Conservation (phyloP, 2,329 filamentous ascomycete genomes). For the Apiospora kogelbergensis region DNA sequence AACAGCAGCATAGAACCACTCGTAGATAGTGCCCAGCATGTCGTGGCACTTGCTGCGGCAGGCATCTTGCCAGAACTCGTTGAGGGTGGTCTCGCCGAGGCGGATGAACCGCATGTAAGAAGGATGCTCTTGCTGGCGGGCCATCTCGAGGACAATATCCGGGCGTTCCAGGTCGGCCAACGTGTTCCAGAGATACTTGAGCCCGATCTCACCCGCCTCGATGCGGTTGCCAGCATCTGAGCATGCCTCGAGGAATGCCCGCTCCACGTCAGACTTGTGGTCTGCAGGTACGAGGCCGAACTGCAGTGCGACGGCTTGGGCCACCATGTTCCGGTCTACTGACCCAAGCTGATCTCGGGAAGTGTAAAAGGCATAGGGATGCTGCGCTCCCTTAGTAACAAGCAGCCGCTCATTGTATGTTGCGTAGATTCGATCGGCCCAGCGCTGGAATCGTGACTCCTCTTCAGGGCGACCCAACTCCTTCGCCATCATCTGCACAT, state of each 20-base stretch:
- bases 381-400: neutral
- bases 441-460: neutral
- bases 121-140: constrained; percentile 46
- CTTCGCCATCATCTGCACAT: constrained; percentile 35
- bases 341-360: neutral
- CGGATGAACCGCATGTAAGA: constrained; percentile 48
- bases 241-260: neutral
- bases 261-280: neutral
- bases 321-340: neutral
- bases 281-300: neutral
- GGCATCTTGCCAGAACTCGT: constrained; percentile 44
- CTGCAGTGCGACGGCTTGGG: neutral
- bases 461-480: constrained; percentile 22
- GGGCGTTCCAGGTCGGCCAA: constrained; percentile 39
- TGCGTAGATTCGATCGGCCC: neutral
- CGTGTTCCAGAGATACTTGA: constrained; percentile 42
- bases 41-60: constrained; percentile 46
- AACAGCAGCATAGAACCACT: constrained; percentile 45
- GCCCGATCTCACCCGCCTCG: constrained; percentile 41
- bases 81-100: constrained; percentile 41
- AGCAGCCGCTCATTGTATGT: neutral
- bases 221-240: constrained; percentile 32
- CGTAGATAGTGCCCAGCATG: constrained; percentile 48
- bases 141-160: constrained; percentile 42
- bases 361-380: neutral